These are phyloP conservation scores for Neurospora tetrasperma DNA, from an alignment of 495 filamentous ascomycete genomes.

Conservation along the genomic window DNA sequence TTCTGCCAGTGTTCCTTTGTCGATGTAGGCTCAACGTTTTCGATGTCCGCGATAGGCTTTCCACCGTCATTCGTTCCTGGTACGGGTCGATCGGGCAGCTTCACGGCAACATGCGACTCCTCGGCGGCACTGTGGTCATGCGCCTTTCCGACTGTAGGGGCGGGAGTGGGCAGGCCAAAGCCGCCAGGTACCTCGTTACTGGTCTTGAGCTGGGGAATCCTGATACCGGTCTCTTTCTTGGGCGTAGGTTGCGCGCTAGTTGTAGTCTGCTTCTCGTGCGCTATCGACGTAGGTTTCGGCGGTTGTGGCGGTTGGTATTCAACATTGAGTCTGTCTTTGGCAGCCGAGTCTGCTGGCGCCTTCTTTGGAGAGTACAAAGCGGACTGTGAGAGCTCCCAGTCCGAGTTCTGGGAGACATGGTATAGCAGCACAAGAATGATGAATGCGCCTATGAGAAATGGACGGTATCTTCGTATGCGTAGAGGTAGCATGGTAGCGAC, in stretches of 20 bases:
- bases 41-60: slow-evolving; percentile 7
- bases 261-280: neutral
- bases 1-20: slow-evolving; percentile 58
- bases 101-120: neutral
- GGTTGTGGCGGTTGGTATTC: neutral
- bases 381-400: slow-evolving; percentile 31
- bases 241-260: neutral
- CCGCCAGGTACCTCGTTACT: slow-evolving; percentile 16
- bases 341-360: neutral
- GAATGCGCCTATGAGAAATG: slow-evolving; percentile 60
- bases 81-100: slow-evolving; percentile 3
- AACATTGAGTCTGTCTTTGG: neutral
- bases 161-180: slow-evolving; percentile 17
- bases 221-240: slow-evolving; percentile 18
- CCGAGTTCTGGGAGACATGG: slow-evolving; percentile 46
- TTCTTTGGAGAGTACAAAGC: slow-evolving; percentile 9
- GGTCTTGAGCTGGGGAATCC: slow-evolving; percentile 30
- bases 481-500: slow-evolving; percentile 45
- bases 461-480: slow-evolving; percentile 65
- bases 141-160: neutral
- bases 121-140: neutral
- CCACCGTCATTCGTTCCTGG: neutral
- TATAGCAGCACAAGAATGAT: slow-evolving; percentile 54
- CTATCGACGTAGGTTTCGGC: slow-evolving; percentile 1
- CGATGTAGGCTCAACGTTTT: slow-evolving; percentile 11